Evolutionary conservation across 2,329 filamentous ascomycete genomes (phyloP).

Genomic region (Rhynchosporium secalis): DNA sequence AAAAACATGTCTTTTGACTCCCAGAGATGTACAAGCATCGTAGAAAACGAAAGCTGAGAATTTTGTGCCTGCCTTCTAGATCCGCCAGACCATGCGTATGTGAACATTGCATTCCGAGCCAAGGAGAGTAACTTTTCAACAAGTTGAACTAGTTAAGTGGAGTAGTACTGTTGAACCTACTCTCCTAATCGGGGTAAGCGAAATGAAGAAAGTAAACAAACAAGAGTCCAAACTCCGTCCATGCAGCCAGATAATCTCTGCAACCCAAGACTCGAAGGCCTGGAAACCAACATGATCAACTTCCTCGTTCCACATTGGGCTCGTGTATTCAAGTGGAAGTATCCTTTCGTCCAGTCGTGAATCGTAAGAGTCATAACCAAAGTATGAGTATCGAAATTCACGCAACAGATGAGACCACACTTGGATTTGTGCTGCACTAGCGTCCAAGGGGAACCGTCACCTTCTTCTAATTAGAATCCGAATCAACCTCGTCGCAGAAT

Average conservation of each 20-base stretch:
- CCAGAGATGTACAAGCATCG: background rate
- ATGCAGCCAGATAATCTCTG: background rate
- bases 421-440: conserved; percentile 41
- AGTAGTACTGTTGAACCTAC: conserved; percentile 17
- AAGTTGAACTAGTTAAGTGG: background rate
- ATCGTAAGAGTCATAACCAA: conserved; percentile 29
- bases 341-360: conserved; percentile 22
- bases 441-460: conserved; percentile 33
- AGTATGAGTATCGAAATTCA: conserved; percentile 22
- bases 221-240: background rate
- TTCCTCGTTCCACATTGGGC: background rate
- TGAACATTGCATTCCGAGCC: background rate
- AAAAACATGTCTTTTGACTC: conserved; percentile 1
- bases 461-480: background rate
- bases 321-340: background rate
- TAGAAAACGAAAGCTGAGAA: background rate
- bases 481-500: conserved; percentile 22
- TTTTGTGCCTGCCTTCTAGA: conserved; percentile 1
- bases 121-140: conserved; percentile 1
- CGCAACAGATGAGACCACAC: conserved; percentile 19
- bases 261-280: background rate
- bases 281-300: conserved; percentile 4
- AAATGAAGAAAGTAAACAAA: background rate
- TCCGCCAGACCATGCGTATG: background rate
- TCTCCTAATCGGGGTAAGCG: background rate